Conservation (phyloP, 148 eudicot species). For the Rhododendron williamsianum region DNA sequence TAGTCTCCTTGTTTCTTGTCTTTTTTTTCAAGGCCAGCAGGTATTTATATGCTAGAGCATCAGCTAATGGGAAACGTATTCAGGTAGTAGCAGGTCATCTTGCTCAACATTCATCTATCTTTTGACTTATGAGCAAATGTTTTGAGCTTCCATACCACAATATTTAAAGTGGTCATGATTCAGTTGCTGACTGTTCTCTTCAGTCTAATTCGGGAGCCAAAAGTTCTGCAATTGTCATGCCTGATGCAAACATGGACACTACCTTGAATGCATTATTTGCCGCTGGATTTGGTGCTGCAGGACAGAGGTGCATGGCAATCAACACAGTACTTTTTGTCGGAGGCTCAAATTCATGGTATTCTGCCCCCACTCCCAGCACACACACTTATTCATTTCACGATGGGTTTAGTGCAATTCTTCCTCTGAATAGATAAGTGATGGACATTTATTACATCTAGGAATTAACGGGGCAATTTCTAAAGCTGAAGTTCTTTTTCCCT, state of each 20-base stretch:
- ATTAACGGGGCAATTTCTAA: not conserved
- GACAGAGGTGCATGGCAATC: slow-evolving; percentile 87
- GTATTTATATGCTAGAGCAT: slow-evolving; percentile 84
- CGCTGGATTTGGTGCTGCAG: slow-evolving; percentile 95
- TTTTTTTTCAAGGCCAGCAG: slow-evolving; percentile 63
- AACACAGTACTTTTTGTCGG: slow-evolving; percentile 84
- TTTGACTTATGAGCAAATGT: slow-evolving; percentile 2
- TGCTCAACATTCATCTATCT: not conserved
- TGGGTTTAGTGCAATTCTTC: not conserved
- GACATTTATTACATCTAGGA: not conserved
- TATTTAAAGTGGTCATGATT: slow-evolving; percentile 2
- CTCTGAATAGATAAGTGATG: not conserved
- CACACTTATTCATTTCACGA: not conserved
- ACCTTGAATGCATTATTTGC: slow-evolving; percentile 68
- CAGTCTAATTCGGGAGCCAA: slow-evolving; percentile 91
- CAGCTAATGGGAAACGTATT: slow-evolving; percentile 95
- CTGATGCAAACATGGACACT: slow-evolving; percentile 76
- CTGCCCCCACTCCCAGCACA: not conserved
- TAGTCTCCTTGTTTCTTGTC: not conserved
- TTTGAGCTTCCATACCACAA: not conserved
- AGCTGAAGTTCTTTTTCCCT: not conserved
- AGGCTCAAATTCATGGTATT: slow-evolving; percentile 62
- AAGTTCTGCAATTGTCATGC: slow-evolving; percentile 79
- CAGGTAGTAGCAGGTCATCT: slow-evolving; percentile 43
- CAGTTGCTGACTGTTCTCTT: slow-evolving; percentile 5